Evolutionary conservation across 2,329 filamentous ascomycete species (phyloP).

Genomic region (Alternaria alternata): DNA sequence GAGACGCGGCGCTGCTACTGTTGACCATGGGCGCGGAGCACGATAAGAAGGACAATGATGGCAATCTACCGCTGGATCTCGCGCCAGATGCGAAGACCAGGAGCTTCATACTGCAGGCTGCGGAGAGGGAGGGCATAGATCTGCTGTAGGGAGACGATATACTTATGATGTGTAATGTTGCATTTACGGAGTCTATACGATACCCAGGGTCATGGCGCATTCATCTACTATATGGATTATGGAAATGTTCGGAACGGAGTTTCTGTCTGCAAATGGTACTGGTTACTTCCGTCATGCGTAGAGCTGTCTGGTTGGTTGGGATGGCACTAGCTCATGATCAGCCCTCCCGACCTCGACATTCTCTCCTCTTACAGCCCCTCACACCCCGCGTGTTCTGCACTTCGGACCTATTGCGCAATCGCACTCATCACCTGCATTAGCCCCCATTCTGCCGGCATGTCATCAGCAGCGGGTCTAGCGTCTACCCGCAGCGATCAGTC

Average conservation of each 20-base stretch:
- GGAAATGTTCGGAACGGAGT: background rate
- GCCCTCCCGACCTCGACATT: background rate
- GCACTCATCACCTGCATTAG: conserved; percentile 5
- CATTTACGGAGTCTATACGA: conserved; percentile 19
- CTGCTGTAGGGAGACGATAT: conserved; percentile 44
- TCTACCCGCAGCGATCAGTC: background rate
- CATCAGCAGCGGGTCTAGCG: background rate
- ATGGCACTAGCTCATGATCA: background rate
- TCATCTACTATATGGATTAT: background rate
- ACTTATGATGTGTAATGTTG: conserved; percentile 3
- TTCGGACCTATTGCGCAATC: conserved; percentile 18
- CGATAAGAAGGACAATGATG: conserved; percentile 77
- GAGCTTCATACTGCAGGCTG: conserved; percentile 77
- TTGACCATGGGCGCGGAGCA: conserved; percentile 85
- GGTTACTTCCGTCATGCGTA: background rate
- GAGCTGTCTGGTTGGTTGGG: background rate
- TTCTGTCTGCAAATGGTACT: background rate
- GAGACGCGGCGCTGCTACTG: conserved; percentile 82
- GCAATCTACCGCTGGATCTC: conserved; percentile 76
- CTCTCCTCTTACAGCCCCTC: background rate
- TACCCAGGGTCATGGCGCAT: conserved; percentile 19
- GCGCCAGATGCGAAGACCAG: conserved; percentile 87
- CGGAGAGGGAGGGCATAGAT: conserved; percentile 85
- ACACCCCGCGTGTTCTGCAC: conserved; percentile 8
- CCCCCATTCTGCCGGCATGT: background rate